These are phyloP conservation scores for Botrytis fragariae DNA, from an alignment of 2,329 filamentous ascomycete genomes.

Conservation along the genomic window DNA sequence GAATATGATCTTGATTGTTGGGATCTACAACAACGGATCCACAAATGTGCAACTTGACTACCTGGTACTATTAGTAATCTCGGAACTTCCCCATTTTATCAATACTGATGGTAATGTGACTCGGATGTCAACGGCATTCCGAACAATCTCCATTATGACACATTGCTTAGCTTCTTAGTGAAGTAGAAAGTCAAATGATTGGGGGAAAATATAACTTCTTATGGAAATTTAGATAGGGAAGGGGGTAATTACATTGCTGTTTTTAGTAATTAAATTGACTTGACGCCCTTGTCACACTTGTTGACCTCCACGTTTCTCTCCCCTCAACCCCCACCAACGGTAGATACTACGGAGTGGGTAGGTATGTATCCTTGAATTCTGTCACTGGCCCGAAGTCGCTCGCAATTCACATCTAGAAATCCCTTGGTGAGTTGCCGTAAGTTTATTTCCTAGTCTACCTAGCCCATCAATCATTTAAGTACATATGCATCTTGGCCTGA, in stretches of 20 bases:
- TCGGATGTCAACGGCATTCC: conserved; percentile 3
- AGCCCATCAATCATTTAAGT: too few relatives aligned
- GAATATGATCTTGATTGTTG: background rate
- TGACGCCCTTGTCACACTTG: background rate
- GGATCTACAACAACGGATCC: background rate
- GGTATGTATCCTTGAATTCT: background rate
- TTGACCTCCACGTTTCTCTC: background rate
- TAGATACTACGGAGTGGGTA: too few relatives aligned
- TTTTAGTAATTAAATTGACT: conserved; percentile 11
- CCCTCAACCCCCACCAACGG: conserved; percentile 3
- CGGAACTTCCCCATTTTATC: background rate
- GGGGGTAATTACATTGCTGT: background rate
- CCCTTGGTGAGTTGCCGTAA: background rate
- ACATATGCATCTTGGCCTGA: background rate
- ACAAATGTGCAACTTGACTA: background rate
- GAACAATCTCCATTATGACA: conserved; percentile 4
- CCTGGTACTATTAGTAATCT: background rate
- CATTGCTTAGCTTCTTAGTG: background rate
- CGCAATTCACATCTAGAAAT: background rate
- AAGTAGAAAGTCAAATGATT: background rate
- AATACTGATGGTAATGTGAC: background rate
- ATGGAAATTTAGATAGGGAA: background rate
- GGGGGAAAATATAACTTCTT: conserved; percentile 10
- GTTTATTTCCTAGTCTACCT: too few relatives aligned
- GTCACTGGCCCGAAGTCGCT: background rate